phyloP scores from a whole-genome alignment of 306 rosid species.

The Pueraria montana region DNA sequence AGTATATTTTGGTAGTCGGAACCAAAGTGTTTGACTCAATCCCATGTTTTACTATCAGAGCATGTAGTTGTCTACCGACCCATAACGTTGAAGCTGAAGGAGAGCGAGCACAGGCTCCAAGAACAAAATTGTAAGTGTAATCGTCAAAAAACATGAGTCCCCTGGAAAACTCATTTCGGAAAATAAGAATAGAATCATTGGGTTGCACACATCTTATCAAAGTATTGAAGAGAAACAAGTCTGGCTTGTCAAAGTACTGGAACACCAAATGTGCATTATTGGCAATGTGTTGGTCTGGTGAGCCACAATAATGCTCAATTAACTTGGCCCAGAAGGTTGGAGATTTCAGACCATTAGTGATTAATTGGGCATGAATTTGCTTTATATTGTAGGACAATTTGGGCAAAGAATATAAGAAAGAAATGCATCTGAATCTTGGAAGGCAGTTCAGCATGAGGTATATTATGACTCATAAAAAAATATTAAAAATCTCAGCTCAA shows the following conservation, averaged over 20 bases:
- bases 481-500: constrained; percentile 2
- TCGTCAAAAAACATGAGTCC: constrained; percentile 60
- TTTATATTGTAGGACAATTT: constrained; percentile 55
- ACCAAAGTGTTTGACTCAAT: constrained; percentile 60
- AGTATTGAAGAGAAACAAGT: constrained; percentile 75
- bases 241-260: constrained; percentile 46
- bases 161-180: constrained; percentile 58
- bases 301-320: constrained; percentile 60
- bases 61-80: constrained; percentile 69
- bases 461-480: not conserved
- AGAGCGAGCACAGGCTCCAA: constrained; percentile 81
- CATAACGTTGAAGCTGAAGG: constrained; percentile 65
- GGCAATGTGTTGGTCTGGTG: constrained; percentile 44
- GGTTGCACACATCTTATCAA: constrained; percentile 70
- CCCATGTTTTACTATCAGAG: constrained; percentile 61
- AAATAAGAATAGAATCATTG: constrained; percentile 57
- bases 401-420: constrained; percentile 50
- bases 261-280: constrained; percentile 64
- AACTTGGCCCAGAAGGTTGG: constrained; percentile 63
- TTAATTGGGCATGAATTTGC: constrained; percentile 73
- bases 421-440: constrained; percentile 59
- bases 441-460: constrained; percentile 50
- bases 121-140: constrained; percentile 66
- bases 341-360: constrained; percentile 64
- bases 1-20: constrained; percentile 68